phyloP scores from a whole-genome alignment of 225 moss, liverwort and hornwort genomes.

The Pseudisothecium myosuroides region DNA sequence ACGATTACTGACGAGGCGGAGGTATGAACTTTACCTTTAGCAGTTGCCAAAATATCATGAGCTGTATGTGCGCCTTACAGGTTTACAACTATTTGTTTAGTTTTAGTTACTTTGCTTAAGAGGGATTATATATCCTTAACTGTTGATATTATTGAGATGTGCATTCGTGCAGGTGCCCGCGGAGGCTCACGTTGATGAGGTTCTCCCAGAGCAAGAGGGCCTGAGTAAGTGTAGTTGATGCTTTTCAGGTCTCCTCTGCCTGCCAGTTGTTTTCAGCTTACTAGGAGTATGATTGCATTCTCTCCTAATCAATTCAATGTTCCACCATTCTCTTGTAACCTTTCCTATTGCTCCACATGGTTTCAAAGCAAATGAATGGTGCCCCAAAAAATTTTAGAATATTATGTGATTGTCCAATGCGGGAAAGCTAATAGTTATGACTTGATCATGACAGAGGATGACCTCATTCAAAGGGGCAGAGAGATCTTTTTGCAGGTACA shows the following conservation, averaged over 20 bases:
- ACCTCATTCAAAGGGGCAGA: constrained; percentile 34
- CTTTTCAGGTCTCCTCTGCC: neutral
- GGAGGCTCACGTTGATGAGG: constrained; percentile 31
- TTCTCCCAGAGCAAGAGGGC: constrained; percentile 9
- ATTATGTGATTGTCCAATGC: neutral
- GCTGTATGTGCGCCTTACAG: neutral
- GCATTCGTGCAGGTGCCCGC: constrained; percentile 10
- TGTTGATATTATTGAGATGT: neutral
- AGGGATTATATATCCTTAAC: neutral
- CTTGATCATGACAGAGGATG: constrained; percentile 29
- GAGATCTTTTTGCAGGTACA: constrained; percentile 45
- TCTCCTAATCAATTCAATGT: neutral
- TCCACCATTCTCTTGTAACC: neutral
- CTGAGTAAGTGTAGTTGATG: constrained; percentile 20
- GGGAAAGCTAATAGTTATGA: neutral
- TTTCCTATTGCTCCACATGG: neutral
- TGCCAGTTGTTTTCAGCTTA: neutral
- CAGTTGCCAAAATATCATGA: neutral
- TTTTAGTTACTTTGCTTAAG: neutral
- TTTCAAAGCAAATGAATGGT: neutral
- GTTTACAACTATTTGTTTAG: neutral
- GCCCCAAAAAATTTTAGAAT: neutral
- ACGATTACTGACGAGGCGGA: neutral
- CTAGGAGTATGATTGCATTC: neutral
- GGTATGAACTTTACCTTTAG: neutral